These are phyloP conservation scores for Wickerhamiella bombiphila DNA, from an alignment of 805 yeast species.

Conservation along the genomic window DNA sequence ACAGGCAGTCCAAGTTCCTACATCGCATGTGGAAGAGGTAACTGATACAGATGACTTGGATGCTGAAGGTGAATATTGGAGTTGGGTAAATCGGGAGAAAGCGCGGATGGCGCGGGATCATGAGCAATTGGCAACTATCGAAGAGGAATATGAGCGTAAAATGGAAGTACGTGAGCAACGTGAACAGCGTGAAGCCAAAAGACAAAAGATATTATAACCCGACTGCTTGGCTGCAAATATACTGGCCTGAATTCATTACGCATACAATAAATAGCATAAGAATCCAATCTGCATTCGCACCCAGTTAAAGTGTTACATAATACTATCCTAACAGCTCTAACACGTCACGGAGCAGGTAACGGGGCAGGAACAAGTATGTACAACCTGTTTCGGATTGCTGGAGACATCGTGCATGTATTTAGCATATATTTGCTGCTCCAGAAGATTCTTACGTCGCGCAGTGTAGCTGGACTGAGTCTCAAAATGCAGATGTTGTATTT, in stretches of 20 bases:
- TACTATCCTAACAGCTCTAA: too few species aligned
- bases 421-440: conserved; percentile 63
- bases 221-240: too few species aligned
- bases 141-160: conserved; percentile 25
- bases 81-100: conserved; percentile 31
- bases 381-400: conserved; percentile 26
- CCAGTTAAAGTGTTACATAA: too few species aligned
- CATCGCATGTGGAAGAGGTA: conserved; percentile 17
- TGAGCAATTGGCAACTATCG: conserved; percentile 21
- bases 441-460: conserved; percentile 46
- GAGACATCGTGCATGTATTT: conserved; percentile 72
- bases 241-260: too few species aligned
- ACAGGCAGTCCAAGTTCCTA: not conserved
- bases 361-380: too few species aligned
- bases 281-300: too few species aligned
- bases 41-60: conserved; percentile 52
- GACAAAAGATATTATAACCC: not conserved
- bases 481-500: conserved; percentile 77
- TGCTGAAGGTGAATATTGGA: conserved; percentile 31
- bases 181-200: not conserved
- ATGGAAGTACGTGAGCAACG: conserved; percentile 20
- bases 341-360: too few species aligned
- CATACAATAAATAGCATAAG: too few species aligned
- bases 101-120: conserved; percentile 29
- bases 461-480: conserved; percentile 72